A percentile compares a stretch with the other conserved stretches of the same genome.
Evolutionary conservation across 331 rosid species (phyloP).

Genomic region (Arachis monticola): DNA sequence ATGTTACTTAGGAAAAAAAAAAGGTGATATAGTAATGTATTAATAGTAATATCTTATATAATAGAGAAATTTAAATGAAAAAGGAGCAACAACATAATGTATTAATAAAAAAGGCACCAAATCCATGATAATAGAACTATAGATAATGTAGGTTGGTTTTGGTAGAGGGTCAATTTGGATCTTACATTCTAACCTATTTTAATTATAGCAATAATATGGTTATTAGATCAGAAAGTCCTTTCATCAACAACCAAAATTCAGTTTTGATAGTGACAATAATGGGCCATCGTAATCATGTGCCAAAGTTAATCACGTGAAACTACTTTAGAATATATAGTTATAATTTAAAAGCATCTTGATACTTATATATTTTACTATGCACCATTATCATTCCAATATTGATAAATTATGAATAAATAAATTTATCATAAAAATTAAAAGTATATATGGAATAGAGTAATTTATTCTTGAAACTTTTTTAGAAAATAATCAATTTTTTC

Average conservation of each 20-base stretch:
- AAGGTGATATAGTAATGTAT: too few species aligned
- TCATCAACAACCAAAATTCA: constrained; percentile 30
- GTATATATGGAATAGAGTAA: too few species aligned
- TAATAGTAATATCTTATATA: background rate
- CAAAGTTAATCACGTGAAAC: constrained; percentile 28
- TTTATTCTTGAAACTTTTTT: too few species aligned
- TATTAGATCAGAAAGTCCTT: constrained; percentile 12
- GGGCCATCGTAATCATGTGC: constrained; percentile 29
- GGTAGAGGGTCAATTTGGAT: constrained; percentile 46
- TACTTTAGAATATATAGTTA: background rate
- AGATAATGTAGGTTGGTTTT: constrained; percentile 29
- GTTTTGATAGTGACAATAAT: constrained; percentile 20
- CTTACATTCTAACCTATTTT: constrained; percentile 43
- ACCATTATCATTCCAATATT: too few species aligned
- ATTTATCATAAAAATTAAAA: too few species aligned
- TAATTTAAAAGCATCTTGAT: too few species aligned
- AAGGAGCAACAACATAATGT: background rate
- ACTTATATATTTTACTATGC: too few species aligned
- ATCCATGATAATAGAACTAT: background rate
- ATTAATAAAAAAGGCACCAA: background rate
- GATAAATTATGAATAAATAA: too few species aligned
- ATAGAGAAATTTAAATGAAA: background rate
- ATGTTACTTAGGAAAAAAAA: too few species aligned
- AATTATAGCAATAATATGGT: background rate
- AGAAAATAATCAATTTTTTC: too few species aligned